Base-by-base conservation (phyloP, 2,329 filamentous ascomycete species). In the Calonectria hongkongensis region DNA sequence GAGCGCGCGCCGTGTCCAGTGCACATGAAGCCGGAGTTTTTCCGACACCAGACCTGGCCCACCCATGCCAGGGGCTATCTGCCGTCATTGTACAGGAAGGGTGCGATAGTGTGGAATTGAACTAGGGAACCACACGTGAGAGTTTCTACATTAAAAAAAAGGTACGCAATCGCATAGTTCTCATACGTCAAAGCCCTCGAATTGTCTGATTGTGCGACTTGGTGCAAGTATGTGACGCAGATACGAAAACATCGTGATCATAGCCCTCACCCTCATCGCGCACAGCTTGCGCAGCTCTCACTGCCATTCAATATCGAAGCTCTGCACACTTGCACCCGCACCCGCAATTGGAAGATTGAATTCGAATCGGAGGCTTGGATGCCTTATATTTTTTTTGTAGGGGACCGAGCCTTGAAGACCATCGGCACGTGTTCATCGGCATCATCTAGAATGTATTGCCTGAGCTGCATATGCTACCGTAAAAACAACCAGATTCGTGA, bases 401-500 rank as follows among this genome's bases (percentile, higher is more conserved):
- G 58, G 68, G 65, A 62, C 51, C 60, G 70, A 73, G 60, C 66
- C 66, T 63, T 30, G 63, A 63, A 74, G 69, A 74, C 73, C 76
- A 69, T 66, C 70, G 75, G 74, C 76, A 76, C 71, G 68, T 71
- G 56, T 76, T 79, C 76, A 76, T 83, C 76, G 81, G 79, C 81
- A 83, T 80, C 80, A 82, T 83, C 79, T 81, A 82, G 77, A 82
- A 82, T 81, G 80, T 79, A 83, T 82, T 83, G 82, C 82, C 81
- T 82, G 79, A 82, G 79, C 79, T 81, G 80, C 79, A 81, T 79
- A 83, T 85, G 82, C 85, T 85, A 84, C 79, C 81, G 79, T 82
- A 84, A 82, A 84, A 85, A 83, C 81, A 84, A 83, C 80, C 82
- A 80, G 79, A 81, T 81, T 82, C 74, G 77, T 79, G 79, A 82